Conservation (phyloP, 2,329 filamentous ascomycete species). For the Exophiala xenobiotica region DNA sequence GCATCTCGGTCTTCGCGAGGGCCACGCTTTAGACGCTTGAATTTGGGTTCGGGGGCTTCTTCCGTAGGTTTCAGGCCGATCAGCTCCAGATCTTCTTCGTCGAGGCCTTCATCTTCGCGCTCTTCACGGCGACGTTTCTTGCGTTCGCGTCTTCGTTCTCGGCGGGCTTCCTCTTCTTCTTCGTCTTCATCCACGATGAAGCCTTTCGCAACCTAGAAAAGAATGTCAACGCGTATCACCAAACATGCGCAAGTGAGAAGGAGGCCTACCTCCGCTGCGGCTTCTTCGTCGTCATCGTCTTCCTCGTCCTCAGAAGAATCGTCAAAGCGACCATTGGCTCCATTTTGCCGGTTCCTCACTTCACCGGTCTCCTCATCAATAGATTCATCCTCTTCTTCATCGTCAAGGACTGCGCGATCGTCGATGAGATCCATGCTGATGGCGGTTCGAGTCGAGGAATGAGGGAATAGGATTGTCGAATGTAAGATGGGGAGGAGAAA, state of each 20-base stretch:
- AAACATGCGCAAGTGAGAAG: not conserved
- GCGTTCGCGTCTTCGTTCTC: conserved; percentile 61
- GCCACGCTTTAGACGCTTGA: conserved; percentile 94
- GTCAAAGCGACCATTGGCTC: conserved; percentile 55
- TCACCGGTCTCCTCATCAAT: conserved; percentile 74
- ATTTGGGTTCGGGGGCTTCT: conserved; percentile 65
- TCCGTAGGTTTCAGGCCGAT: conserved; percentile 74
- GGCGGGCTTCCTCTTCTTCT: conserved; percentile 72
- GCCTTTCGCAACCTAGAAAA: conserved; percentile 74
- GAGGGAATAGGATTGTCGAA: not conserved
- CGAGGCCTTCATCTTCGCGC: conserved; percentile 77
- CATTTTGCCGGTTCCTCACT: conserved; percentile 43
- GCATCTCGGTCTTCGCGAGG: conserved; percentile 72
- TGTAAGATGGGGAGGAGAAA: not conserved
- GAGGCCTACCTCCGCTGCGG: conserved; percentile 66
- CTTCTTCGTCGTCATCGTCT: conserved; percentile 88
- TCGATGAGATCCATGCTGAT: conserved; percentile 62
- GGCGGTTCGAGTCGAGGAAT: not conserved
- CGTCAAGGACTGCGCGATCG: conserved; percentile 80
- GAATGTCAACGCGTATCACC: conserved; percentile 1
- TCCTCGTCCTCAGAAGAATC: conserved; percentile 93
- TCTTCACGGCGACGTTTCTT: conserved; percentile 75
- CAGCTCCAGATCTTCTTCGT: conserved; percentile 93
- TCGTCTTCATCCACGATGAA: conserved; percentile 96
- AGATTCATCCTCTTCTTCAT: conserved; percentile 79